phyloP scores from a whole-genome alignment of 2,329 filamentous ascomycete species.

The Penicillium sp. region DNA sequence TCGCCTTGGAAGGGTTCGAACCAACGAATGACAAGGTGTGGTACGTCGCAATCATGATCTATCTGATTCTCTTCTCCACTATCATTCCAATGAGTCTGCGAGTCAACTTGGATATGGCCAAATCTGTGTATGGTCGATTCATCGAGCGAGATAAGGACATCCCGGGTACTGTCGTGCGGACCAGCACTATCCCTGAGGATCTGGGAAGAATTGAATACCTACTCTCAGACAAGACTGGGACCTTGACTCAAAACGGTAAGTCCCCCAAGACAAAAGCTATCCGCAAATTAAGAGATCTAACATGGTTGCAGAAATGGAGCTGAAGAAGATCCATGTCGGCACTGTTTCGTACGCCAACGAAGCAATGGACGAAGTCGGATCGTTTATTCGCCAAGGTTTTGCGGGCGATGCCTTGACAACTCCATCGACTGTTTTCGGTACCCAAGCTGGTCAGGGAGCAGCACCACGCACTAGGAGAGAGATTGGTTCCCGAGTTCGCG shows the following conservation, averaged over 20 bases:
- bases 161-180: constrained; percentile 87
- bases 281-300: constrained; percentile 11
- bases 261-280: constrained; percentile 1
- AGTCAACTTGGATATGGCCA: constrained; percentile 96
- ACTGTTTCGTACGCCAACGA: constrained; percentile 98
- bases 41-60: constrained; percentile 99
- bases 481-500: constrained; percentile 89
- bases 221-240: constrained; percentile 97
- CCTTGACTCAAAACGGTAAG: constrained; percentile 83
- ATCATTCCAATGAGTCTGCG: constrained; percentile 97
- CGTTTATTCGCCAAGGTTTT: constrained; percentile 86
- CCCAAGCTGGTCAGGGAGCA: constrained; percentile 59
- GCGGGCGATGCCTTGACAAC: constrained; percentile 66
- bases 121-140: constrained; percentile 93
- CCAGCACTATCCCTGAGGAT: constrained; percentile 96
- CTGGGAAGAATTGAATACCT: constrained; percentile 94
- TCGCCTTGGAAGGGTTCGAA: constrained; percentile 82
- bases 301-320: constrained; percentile 76
- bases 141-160: constrained; percentile 92
- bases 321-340: constrained; percentile 98
- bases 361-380: constrained; percentile 94
- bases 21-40: constrained; percentile 61
- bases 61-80: constrained; percentile 96
- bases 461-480: constrained; percentile 87
- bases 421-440: constrained; percentile 71